phyloP scores from a whole-genome alignment of 352 stramenopile species.

The Globisporangium abappressorium region DNA sequence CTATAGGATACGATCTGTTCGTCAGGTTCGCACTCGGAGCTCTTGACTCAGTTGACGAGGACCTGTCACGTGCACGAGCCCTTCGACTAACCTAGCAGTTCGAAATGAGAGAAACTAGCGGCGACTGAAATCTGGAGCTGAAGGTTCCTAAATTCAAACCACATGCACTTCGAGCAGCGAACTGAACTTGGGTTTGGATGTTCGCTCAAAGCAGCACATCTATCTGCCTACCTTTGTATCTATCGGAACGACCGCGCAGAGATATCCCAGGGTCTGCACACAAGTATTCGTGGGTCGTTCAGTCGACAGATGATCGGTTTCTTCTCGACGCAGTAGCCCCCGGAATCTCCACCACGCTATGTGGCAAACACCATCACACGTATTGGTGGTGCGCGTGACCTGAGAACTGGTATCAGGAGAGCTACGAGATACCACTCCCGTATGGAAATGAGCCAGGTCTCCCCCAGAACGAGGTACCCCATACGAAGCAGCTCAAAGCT shows the following conservation, averaged over 20 bases:
- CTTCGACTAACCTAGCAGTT: no score
- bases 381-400: not conserved
- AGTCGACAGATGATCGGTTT: not conserved
- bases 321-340: not conserved
- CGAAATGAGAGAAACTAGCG: no score
- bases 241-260: not conserved
- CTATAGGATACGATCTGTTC: no score
- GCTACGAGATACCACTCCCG: not conserved
- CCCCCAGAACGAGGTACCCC: not conserved
- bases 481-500: slow-evolving; percentile 29
- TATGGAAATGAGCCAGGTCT: not conserved
- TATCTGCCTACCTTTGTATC: no score
- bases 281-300: not conserved
- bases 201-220: no score
- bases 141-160: no score
- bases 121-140: no score
- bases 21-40: no score
- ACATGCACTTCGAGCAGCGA: no score
- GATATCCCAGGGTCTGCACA: not conserved
- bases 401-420: not conserved
- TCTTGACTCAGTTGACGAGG: no score
- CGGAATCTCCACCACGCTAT: not conserved
- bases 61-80: no score
- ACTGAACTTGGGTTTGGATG: no score
- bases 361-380: not conserved